Conservation (phyloP, 2,329 filamentous ascomycete species). For the Zymoseptoria ardabiliae region DNA sequence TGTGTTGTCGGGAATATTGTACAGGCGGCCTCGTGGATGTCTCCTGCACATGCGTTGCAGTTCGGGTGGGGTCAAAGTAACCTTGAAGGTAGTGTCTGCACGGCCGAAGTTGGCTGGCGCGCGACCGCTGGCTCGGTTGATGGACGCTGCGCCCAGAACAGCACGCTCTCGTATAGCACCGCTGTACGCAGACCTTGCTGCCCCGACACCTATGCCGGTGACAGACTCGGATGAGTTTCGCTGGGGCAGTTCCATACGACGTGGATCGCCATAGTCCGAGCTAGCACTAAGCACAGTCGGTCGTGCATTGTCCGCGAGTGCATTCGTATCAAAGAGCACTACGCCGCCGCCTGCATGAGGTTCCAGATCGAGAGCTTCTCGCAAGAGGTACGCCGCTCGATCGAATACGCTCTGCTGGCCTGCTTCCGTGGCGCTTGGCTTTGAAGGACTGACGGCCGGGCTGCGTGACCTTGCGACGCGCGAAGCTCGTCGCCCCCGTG, state of each 20-base stretch:
- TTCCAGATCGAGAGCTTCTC: conserved; percentile 40
- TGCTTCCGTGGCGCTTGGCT: conserved; percentile 23
- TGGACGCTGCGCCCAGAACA: conserved; percentile 15
- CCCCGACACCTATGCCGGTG: background rate
- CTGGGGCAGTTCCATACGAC: background rate
- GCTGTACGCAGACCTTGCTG: conserved; percentile 7
- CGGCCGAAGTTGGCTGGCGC: conserved; percentile 12
- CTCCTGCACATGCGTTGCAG: conserved; percentile 15
- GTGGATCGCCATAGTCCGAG: background rate
- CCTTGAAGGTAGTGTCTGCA: conserved; percentile 15
- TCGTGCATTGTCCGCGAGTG: conserved; percentile 12
- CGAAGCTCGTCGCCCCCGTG: background rate
- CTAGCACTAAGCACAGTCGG: conserved; percentile 2
- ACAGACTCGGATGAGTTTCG: background rate
- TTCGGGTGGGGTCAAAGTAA: conserved; percentile 15
- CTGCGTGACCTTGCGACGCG: background rate
- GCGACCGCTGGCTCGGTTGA: conserved; percentile 5
- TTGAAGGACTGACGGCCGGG: background rate
- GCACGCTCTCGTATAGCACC: conserved; percentile 13
- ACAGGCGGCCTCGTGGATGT: conserved; percentile 16
- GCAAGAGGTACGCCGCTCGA: conserved; percentile 42
- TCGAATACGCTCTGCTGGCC: conserved; percentile 33
- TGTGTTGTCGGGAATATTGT: conserved; percentile 15
- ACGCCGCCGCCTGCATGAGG: conserved; percentile 31
- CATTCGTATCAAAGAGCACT: conserved; percentile 31